Evolutionary conservation across 768 basidiomycete species (phyloP).

Genomic region (Kwoniella bestiolae): DNA sequence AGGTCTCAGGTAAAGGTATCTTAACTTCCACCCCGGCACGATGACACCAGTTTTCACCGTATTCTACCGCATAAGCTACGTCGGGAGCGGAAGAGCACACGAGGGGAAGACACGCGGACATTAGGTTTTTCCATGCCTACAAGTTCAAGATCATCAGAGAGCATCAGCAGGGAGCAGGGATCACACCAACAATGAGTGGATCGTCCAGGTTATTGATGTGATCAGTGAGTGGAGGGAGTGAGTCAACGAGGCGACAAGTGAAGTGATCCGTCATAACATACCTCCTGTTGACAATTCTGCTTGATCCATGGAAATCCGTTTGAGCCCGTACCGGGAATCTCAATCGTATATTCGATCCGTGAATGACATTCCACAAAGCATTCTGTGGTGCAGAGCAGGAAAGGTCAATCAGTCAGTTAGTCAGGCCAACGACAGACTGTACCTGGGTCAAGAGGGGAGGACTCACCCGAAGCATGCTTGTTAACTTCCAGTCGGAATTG

Average conservation of each 20-base stretch:
- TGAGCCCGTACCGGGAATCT: conserved; percentile 10
- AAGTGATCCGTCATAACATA: not conserved
- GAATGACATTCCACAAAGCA: conserved; percentile 16
- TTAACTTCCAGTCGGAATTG: conserved; percentile 19
- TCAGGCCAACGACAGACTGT: too few relatives aligned
- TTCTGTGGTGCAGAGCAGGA: not conserved
- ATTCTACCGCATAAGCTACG: conserved; percentile 46
- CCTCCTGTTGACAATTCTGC: conserved; percentile 18
- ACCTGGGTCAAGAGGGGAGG: not conserved
- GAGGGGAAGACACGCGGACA: conserved; percentile 30
- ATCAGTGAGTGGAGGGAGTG: too few relatives aligned
- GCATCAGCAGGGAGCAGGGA: not conserved
- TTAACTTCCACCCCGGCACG: conserved; percentile 39
- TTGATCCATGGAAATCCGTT: conserved; percentile 15
- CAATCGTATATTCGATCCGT: conserved; percentile 8
- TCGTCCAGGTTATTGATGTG: too few relatives aligned
- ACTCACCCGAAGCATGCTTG: conserved; percentile 5
- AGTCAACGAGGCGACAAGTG: too few relatives aligned
- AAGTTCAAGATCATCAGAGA: not conserved
- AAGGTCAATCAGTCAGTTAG: not conserved
- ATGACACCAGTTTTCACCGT: conserved; percentile 27
- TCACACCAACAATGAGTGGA: not conserved
- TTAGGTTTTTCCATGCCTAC: conserved; percentile 17
- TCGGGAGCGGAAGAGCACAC: conserved; percentile 38
- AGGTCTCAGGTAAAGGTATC: conserved; percentile 33